A percentile compares a stretch with the other conserved stretches of the same genome.
These are phyloP conservation scores for Elasticomyces elasticus DNA, from an alignment of 495 filamentous ascomycete species.

Conservation along the genomic window DNA sequence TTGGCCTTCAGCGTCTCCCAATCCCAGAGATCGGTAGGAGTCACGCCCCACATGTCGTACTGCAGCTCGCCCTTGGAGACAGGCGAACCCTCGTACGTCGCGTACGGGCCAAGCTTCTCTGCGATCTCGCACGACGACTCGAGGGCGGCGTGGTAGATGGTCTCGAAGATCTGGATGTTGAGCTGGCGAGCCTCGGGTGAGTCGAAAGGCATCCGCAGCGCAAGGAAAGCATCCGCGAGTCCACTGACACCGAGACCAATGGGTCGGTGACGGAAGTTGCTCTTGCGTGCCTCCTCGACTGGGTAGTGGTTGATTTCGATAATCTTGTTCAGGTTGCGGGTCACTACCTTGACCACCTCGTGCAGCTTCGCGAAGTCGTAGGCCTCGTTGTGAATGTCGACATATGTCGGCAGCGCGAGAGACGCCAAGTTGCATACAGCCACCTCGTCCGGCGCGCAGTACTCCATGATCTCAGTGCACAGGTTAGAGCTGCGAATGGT, in stretches of 20 bases:
- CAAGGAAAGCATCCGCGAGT: constrained; percentile 97
- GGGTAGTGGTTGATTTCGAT: constrained; percentile 97
- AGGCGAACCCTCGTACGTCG: constrained; percentile 85
- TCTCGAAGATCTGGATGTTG: constrained; percentile 98
- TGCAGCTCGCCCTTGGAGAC: constrained; percentile 93
- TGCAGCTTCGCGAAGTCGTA: constrained; percentile 96
- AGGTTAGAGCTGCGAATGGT: constrained; percentile 97
- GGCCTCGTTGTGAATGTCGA: constrained; percentile 66
- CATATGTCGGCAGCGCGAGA: constrained; percentile 77
- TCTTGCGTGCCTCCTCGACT: constrained; percentile 79
- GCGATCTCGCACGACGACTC: constrained; percentile 81
- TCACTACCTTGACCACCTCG: constrained; percentile 80
- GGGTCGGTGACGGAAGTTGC: constrained; percentile 91
- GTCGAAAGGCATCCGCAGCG: constrained; percentile 92
- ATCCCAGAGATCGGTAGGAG: constrained; percentile 89
- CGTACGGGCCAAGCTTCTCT: constrained; percentile 70
- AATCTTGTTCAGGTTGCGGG: constrained; percentile 91
- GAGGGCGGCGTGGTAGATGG: constrained; percentile 93
- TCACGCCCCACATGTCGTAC: constrained; percentile 97
- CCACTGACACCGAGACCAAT: constrained; percentile 95
- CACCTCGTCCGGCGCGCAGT: constrained; percentile 92
- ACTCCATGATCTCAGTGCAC: constrained; percentile 97
- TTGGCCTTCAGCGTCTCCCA: constrained; percentile 82
- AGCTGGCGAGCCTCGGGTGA: constrained; percentile 84
- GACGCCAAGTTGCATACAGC: constrained; percentile 98